These are phyloP conservation scores for Abrus precatorius DNA, from an alignment of 306 rosid species.

Conservation along the genomic window DNA sequence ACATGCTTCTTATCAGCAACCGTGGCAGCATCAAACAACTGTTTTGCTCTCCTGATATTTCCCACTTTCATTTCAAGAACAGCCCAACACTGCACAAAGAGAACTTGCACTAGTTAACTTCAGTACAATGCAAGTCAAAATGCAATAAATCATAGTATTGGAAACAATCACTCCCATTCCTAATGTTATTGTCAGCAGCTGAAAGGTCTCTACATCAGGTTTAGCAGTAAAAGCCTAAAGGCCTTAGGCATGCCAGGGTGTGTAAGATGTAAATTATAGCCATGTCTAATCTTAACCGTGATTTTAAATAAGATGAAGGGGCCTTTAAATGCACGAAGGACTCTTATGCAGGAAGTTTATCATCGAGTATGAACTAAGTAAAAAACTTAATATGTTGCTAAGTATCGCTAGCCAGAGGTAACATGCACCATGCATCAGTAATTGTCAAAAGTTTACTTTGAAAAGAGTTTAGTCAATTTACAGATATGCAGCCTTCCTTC, in stretches of 20 bases:
- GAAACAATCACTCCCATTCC: constrained; percentile 30
- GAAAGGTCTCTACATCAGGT: constrained; percentile 31
- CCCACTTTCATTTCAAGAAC: constrained; percentile 87
- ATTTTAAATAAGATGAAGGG: constrained; percentile 6
- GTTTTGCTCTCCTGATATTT: constrained; percentile 84
- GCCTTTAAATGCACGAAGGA: background rate
- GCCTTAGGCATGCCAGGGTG: constrained; percentile 10
- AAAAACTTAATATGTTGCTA: background rate
- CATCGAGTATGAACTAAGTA: background rate
- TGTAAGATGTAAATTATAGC: constrained; percentile 13
- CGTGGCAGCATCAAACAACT: constrained; percentile 90
- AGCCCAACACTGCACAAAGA: constrained; percentile 86
- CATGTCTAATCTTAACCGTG: background rate
- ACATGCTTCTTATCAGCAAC: constrained; percentile 91
- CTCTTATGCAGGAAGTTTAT: background rate
- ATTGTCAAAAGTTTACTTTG: background rate
- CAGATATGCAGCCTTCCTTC: background rate
- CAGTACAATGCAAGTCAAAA: constrained; percentile 28
- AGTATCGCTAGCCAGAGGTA: background rate
- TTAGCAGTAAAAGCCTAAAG: constrained; percentile 26
- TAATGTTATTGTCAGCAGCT: constrained; percentile 16
- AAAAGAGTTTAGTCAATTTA: background rate
- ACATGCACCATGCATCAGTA: constrained; percentile 5
- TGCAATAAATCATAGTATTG: constrained; percentile 11
- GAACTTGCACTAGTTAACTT: constrained; percentile 44